A percentile compares a stretch with the other conserved stretches of the same genome.
Conservation (phyloP, 768 basidiomycete genomes). For the Chalciporus pseudorubinellus region DNA sequence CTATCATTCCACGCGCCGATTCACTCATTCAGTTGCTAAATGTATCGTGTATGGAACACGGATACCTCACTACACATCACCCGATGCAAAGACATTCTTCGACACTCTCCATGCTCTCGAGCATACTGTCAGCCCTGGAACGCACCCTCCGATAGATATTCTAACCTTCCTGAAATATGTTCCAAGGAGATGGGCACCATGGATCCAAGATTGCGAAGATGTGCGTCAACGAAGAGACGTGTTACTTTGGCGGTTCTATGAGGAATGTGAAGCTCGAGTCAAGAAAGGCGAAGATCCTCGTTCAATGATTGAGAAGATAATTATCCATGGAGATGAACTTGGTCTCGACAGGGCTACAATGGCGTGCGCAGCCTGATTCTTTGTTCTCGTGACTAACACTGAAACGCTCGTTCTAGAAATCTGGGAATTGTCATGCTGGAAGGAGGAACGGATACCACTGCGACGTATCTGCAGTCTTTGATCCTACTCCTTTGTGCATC, state of each 20-base stretch:
- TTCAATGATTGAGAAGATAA: conserved; percentile 2
- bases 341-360: conserved; percentile 1
- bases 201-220: conserved; percentile 4
- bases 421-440: conserved; percentile 4
- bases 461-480: conserved; percentile 3
- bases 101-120: conserved; percentile 3
- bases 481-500: conserved; percentile 4
- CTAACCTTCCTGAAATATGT: conserved; percentile 4
- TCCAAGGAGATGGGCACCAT: conserved; percentile 6
- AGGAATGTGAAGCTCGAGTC: conserved; percentile 1
- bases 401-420: background rate
- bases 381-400: background rate
- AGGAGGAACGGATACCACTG: conserved; percentile 6
- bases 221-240: conserved; percentile 2
- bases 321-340: background rate
- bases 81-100: conserved; percentile 1
- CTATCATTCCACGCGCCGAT: conserved; percentile 1
- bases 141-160: conserved; percentile 7
- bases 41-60: conserved; percentile 1
- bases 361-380: background rate
- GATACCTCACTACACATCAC: conserved; percentile 3
- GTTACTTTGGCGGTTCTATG: conserved; percentile 5
- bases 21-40: conserved; percentile 6
- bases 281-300: conserved; percentile 1
- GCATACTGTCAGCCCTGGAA: conserved; percentile 1